Evolutionary conservation across 2,329 filamentous ascomycete genomes (phyloP).

Genomic region (Pseudocercospora crystallina): DNA sequence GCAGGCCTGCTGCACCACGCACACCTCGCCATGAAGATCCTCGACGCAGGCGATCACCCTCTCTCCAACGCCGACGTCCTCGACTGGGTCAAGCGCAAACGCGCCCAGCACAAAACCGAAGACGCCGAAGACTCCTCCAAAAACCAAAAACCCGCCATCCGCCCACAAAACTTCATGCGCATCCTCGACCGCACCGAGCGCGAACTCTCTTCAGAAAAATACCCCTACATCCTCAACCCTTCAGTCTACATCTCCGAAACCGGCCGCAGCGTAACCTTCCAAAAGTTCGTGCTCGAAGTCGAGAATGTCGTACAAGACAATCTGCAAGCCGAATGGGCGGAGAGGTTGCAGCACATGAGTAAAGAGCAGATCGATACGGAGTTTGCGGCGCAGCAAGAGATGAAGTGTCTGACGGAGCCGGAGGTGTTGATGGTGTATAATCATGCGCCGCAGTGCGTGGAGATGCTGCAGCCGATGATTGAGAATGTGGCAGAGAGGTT

Average conservation of each 20-base stretch:
- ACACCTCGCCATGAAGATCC: constrained; percentile 30
- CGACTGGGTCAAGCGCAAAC: constrained; percentile 34
- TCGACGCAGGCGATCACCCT: constrained; percentile 37
- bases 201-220: constrained; percentile 30
- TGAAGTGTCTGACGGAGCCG: constrained; percentile 35
- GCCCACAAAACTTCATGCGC: constrained; percentile 34
- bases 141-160: constrained; percentile 22
- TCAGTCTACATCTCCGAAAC: constrained; percentile 28
- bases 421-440: constrained; percentile 38
- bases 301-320: constrained; percentile 27
- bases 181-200: constrained; percentile 33
- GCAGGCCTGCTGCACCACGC: background rate
- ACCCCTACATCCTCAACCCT: constrained; percentile 32
- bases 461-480: constrained; percentile 38
- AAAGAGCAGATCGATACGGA: constrained; percentile 27
- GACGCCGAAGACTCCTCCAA: constrained; percentile 29
- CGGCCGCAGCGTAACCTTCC: constrained; percentile 21
- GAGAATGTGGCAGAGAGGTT: constrained; percentile 37
- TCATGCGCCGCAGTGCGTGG: constrained; percentile 32
- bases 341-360: constrained; percentile 23
- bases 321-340: constrained; percentile 30
- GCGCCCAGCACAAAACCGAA: constrained; percentile 32
- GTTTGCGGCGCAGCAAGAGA: constrained; percentile 32
- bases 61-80: constrained; percentile 39
- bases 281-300: constrained; percentile 25